Percentiles rank a stretch among this genome's conserved stretches.
These are phyloP conservation scores for Neopestalotiopsis rosae DNA, from an alignment of 2,329 filamentous ascomycete genomes.

Conservation along the genomic window DNA sequence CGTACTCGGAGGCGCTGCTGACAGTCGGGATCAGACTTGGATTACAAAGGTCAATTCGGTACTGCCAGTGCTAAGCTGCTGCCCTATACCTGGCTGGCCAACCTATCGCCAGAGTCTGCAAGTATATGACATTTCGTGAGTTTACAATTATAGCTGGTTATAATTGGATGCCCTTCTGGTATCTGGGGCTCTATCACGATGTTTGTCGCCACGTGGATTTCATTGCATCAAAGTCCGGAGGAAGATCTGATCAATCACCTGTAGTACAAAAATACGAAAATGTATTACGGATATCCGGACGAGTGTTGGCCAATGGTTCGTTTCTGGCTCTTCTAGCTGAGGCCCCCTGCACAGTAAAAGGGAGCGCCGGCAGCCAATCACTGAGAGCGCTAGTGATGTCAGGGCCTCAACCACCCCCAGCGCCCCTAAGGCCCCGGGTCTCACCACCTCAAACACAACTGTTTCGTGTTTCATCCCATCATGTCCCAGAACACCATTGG, in stretches of 20 bases:
- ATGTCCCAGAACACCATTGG: slow-evolving; percentile 3
- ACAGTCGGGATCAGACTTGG: no score
- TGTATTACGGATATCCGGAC: neutral
- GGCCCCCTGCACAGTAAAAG: neutral
- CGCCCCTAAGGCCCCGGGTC: neutral
- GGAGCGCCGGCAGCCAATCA: slow-evolving; percentile 8
- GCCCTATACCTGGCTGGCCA: no score
- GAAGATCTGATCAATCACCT: neutral
- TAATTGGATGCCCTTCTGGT: no score
- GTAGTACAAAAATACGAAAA: neutral
- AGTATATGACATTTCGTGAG: no score
- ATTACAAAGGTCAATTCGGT: no score
- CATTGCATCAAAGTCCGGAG: no score
- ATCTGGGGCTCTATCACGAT: no score
- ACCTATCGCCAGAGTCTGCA: no score
- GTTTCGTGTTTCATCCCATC: slow-evolving; percentile 18
- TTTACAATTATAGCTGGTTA: no score
- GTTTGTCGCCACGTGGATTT: no score
- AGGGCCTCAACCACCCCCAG: neutral
- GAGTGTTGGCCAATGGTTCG: neutral
- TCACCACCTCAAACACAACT: slow-evolving; percentile 16
- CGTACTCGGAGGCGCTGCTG: no score
- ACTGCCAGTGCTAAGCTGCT: no score
- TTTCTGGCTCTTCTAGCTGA: neutral
- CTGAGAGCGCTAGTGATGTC: slow-evolving; percentile 3